Percentiles rank a stretch among this genome's conserved stretches.
phyloP scores from a whole-genome alignment of 345 rosid species.

The Rhizophora apiculata region DNA sequence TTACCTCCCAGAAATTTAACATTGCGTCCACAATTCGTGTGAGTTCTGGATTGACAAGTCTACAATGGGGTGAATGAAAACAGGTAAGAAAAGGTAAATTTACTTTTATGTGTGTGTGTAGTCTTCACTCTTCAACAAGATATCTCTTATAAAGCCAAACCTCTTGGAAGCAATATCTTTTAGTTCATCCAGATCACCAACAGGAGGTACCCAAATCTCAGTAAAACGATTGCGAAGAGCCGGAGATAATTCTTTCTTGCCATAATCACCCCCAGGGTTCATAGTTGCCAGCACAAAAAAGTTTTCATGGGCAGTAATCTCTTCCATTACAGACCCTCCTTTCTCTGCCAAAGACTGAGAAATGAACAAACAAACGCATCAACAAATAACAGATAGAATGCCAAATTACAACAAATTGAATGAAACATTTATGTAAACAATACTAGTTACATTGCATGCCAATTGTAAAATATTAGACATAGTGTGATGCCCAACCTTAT shows the following conservation, averaged over 20 bases:
- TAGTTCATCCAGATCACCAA: constrained; percentile 61
- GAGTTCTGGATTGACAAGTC: constrained; percentile 44
- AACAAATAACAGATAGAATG: background rate
- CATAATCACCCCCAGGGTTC: constrained; percentile 99
- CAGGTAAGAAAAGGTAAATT: background rate
- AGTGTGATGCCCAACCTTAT: background rate
- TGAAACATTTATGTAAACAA: too few species aligned
- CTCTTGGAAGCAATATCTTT: constrained; percentile 63
- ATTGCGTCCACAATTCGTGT: constrained; percentile 53
- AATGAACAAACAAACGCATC: constrained; percentile 5
- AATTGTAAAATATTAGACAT: too few species aligned
- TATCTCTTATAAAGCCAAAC: constrained; percentile 32
- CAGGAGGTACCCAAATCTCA: constrained; percentile 95
- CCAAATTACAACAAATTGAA: too few species aligned
- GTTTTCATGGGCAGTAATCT: constrained; percentile 59
- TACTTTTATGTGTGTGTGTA: background rate
- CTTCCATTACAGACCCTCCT: constrained; percentile 78
- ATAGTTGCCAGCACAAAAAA: constrained; percentile 90
- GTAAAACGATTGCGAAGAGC: constrained; percentile 97
- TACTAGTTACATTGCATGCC: too few species aligned
- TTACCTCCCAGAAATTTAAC: constrained; percentile 75
- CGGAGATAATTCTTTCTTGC: constrained; percentile 95
- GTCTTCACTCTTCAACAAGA: background rate
- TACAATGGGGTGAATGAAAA: constrained; percentile 5
- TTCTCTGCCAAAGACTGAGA: constrained; percentile 90